Conservation (phyloP, 2,329 filamentous ascomycete species). For the Remersonia thermophila region DNA sequence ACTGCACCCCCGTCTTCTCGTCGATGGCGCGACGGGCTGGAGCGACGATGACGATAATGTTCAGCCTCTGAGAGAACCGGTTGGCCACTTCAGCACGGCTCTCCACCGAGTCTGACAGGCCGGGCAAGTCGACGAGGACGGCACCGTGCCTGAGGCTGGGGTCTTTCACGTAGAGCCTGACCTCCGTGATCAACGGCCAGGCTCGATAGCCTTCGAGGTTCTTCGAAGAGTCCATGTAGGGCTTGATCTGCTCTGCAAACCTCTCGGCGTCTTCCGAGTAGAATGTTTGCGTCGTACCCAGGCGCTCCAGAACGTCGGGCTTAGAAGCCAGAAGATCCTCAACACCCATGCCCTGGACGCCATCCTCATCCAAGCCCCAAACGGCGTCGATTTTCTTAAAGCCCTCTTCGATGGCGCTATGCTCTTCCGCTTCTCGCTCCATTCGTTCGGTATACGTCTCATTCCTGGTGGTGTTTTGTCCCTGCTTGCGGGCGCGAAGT, state of each 20-base stretch:
- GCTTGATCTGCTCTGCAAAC: constrained; percentile 7
- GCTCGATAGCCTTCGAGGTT: not conserved
- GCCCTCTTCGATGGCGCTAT: not conserved
- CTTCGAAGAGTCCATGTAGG: constrained; percentile 8
- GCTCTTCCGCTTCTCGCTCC: constrained; percentile 2
- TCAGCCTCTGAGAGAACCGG: constrained; percentile 4
- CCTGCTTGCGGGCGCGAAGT: constrained; percentile 2
- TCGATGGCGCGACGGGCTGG: constrained; percentile 8
- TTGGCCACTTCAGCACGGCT: constrained; percentile 6
- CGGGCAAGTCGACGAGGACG: constrained; percentile 10
- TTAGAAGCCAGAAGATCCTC: not conserved
- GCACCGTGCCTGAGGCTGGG: constrained; percentile 7
- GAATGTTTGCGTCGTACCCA: constrained; percentile 1
- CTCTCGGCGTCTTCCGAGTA: not conserved
- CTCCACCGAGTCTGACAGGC: constrained; percentile 7
- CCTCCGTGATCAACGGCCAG: constrained; percentile 11
- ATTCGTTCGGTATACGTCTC: not conserved
- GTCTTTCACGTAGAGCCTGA: constrained; percentile 8
- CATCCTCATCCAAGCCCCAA: constrained; percentile 3
- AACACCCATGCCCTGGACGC: not conserved
- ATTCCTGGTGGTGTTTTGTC: no score
- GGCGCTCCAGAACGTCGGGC: not conserved
- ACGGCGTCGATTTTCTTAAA: constrained; percentile 3
- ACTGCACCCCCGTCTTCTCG: constrained; percentile 6
- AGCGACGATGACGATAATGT: constrained; percentile 7